These are phyloP conservation scores for Aureobasidium pullulans DNA, from an alignment of 2,329 filamentous ascomycete species.

Conservation along the genomic window DNA sequence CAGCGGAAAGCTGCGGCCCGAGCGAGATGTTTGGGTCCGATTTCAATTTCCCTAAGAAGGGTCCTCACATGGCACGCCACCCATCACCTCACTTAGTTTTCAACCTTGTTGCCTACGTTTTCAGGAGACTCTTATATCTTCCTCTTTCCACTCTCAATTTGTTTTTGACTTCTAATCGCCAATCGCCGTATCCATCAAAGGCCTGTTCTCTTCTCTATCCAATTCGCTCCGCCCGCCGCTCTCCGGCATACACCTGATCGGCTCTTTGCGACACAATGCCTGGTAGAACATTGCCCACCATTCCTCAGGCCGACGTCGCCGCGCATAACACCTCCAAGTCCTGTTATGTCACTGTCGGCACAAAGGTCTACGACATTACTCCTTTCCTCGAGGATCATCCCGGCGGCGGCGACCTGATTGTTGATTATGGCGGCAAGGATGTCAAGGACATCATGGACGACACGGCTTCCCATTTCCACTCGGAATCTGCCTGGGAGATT, in stretches of 20 bases:
- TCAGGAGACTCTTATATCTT: neutral
- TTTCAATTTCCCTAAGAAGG: slow-evolving; percentile 3
- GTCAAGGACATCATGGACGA: slow-evolving; percentile 77
- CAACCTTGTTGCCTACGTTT: neutral
- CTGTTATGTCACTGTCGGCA: slow-evolving; percentile 86
- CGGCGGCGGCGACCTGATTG: slow-evolving; percentile 77
- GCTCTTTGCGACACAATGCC: slow-evolving; percentile 51
- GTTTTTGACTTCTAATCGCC: neutral
- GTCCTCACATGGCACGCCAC: neutral
- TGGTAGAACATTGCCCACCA: slow-evolving; percentile 70
- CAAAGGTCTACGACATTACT: slow-evolving; percentile 91
- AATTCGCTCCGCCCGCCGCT: neutral
- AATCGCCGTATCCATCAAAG: neutral
- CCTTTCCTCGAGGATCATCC: slow-evolving; percentile 86
- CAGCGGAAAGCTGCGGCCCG: neutral
- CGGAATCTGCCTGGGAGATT: slow-evolving; percentile 91
- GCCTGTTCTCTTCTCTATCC: neutral
- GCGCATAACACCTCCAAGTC: slow-evolving; percentile 72
- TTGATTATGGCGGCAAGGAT: slow-evolving; percentile 87
- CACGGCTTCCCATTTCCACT: slow-evolving; percentile 73
- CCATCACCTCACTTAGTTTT: slow-evolving; percentile 3
- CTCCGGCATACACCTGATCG: neutral
- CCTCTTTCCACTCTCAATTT: neutral
- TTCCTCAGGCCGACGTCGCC: slow-evolving; percentile 73
- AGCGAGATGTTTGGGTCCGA: neutral